These are phyloP conservation scores for Rhizopus microsporus DNA, from an alignment of 371 early-diverging fungal species.

Conservation along the genomic window DNA sequence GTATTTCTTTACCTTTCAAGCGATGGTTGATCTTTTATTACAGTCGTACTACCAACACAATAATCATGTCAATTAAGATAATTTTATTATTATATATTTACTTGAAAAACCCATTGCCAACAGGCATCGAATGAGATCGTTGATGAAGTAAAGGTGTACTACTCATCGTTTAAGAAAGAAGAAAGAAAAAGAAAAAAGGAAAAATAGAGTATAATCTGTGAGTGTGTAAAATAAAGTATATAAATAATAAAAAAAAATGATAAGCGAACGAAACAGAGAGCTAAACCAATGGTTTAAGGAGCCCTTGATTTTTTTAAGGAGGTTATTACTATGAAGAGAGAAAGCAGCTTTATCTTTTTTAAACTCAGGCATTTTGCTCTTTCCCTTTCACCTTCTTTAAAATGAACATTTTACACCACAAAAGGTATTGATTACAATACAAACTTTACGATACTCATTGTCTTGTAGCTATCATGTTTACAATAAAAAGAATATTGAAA, in stretches of 20 bases:
- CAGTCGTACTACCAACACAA: not conserved
- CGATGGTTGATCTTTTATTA: not conserved
- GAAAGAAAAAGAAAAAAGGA: conserved; percentile 6
- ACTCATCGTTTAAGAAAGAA: not conserved
- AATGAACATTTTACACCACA: conserved; percentile 76
- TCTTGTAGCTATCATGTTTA: conserved; percentile 75
- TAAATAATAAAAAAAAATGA: conserved; percentile 17
- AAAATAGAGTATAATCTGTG: not conserved
- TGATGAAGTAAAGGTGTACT: conserved; percentile 24
- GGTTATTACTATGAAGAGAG: not conserved
- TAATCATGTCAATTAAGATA: not conserved
- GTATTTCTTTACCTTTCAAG: not conserved
- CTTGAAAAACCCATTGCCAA: conserved; percentile 25
- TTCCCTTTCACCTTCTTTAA: conserved; percentile 1
- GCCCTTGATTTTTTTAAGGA: not conserved
- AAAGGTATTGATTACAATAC: conserved; percentile 48
- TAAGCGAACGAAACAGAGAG: conserved; percentile 18
- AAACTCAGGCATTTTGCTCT: conserved; percentile 1
- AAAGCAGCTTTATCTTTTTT: not conserved
- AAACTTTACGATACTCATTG: not conserved
- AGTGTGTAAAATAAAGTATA: not conserved
- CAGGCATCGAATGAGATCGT: conserved; percentile 28
- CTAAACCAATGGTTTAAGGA: not conserved
- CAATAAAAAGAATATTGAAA: conserved; percentile 69
- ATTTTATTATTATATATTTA: conserved; percentile 4